Percentiles rank a stretch among this genome's conserved stretches.
Conservation (phyloP, 495 filamentous ascomycete species). For the Evernia prunastri region DNA sequence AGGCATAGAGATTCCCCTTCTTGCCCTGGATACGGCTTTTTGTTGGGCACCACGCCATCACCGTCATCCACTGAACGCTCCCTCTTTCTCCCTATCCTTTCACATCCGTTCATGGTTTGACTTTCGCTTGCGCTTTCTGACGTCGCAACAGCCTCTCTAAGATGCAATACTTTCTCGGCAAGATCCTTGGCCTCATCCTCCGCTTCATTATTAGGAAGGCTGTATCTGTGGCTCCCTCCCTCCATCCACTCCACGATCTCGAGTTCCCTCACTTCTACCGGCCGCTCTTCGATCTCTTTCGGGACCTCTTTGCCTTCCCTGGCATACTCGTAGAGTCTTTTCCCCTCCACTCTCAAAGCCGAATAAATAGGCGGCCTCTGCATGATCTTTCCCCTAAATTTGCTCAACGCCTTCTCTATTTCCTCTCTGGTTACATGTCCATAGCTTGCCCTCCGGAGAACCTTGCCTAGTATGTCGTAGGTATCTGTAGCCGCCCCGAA, state of each 20-base stretch:
- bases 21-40: conserved; percentile 13
- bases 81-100: conserved; percentile 25
- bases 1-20: conserved; percentile 12
- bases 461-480: conserved; percentile 79
- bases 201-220: conserved; percentile 70
- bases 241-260: conserved; percentile 85
- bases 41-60: conserved; percentile 25
- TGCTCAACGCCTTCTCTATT: conserved; percentile 67
- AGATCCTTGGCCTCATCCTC: conserved; percentile 61
- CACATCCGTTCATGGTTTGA: conserved; percentile 13
- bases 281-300: conserved; percentile 70
- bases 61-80: conserved; percentile 28
- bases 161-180: conserved; percentile 60
- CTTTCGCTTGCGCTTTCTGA: conserved; percentile 23
- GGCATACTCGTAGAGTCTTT: conserved; percentile 92
- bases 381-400: conserved; percentile 80
- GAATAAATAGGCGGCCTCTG: conserved; percentile 90
- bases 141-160: conserved; percentile 29
- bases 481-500: conserved; percentile 92
- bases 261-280: conserved; percentile 67
- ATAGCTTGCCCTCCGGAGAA: conserved; percentile 65
- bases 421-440: conserved; percentile 68
- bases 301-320: conserved; percentile 79
- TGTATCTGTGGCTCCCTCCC: conserved; percentile 64
- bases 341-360: conserved; percentile 85